These are phyloP conservation scores for Rhazya stricta DNA, from an alignment of 257 asterid genomes.

Conservation along the genomic window DNA sequence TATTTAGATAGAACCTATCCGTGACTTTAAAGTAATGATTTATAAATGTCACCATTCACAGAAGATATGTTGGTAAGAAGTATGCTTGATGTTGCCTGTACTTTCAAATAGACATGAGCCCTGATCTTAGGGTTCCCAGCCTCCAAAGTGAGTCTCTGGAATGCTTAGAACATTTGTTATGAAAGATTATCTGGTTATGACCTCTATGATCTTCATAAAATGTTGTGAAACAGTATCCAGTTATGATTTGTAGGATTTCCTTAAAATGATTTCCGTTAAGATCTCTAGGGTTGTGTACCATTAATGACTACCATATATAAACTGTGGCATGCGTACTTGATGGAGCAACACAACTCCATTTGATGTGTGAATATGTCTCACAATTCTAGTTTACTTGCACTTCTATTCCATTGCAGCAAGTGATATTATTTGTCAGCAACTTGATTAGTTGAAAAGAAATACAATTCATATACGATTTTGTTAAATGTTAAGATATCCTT, in stretches of 20 bases:
- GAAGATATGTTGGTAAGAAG: neutral
- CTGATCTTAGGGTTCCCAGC: neutral
- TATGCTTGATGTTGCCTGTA: neutral
- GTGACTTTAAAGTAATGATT: neutral
- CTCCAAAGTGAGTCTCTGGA: neutral
- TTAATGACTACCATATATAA: neutral
- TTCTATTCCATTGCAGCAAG: neutral
- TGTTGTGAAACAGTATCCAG: neutral
- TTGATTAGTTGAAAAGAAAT: neutral
- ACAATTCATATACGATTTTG: too few relatives aligned
- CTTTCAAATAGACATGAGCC: neutral
- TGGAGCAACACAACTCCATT: neutral
- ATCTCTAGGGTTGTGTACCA: neutral
- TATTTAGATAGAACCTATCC: neutral
- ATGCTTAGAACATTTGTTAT: neutral
- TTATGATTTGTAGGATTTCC: neutral
- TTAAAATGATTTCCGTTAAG: neutral
- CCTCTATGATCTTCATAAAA: neutral
- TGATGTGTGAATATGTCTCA: neutral
- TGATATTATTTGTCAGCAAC: neutral
- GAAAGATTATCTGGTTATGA: neutral
- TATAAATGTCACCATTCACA: neutral
- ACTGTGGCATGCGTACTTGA: neutral
- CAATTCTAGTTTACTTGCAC: neutral
- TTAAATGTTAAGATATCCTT: too few relatives aligned